Conservation (phyloP, 345 rosid species). For the Brassica rapa region DNA sequence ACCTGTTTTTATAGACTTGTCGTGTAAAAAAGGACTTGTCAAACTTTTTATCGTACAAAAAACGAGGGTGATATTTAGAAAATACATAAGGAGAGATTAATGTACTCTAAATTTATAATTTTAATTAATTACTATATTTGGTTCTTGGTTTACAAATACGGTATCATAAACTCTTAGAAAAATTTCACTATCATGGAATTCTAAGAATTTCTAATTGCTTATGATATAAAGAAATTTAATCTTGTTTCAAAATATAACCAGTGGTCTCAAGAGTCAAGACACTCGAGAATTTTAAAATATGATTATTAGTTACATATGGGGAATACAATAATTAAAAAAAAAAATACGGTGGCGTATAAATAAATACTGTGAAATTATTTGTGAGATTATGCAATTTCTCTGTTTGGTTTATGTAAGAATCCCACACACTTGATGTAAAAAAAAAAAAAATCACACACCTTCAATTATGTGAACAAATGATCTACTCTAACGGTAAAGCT, state of each 20-base stretch:
- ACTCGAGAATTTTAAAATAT: background rate
- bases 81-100: background rate
- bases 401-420: background rate
- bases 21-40: background rate
- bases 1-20: background rate
- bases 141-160: background rate
- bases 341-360: background rate
- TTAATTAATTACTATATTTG: background rate
- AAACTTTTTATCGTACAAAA: background rate
- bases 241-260: background rate
- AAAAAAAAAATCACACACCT: background rate
- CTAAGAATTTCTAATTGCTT: background rate
- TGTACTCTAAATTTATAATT: background rate
- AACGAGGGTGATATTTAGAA: background rate
- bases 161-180: background rate
- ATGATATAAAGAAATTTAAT: background rate
- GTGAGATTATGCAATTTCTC: background rate
- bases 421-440: background rate
- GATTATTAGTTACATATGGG: background rate
- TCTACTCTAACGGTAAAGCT: background rate
- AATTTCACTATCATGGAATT: background rate
- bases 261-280: background rate
- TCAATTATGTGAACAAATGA: background rate
- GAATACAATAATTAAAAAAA: background rate
- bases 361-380: background rate